Evolutionary conservation across 1,139 yeast genomes (phyloP).

Genomic region (Yamadazyma blattariae): DNA sequence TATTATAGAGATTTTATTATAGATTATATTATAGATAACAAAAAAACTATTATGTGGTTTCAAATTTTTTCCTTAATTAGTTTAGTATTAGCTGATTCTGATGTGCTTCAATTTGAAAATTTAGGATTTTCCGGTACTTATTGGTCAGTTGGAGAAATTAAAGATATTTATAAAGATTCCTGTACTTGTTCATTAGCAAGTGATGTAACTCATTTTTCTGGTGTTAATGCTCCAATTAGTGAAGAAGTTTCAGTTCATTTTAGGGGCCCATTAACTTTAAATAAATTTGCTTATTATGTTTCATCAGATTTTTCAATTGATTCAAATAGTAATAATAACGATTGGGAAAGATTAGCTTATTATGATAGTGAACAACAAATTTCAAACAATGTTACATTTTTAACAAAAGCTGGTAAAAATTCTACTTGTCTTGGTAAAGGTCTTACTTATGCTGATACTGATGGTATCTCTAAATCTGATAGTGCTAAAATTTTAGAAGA

Average conservation of each 20-base stretch:
- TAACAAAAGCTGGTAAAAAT: constrained; percentile 77
- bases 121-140: constrained; percentile 83
- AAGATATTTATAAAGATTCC: constrained; percentile 43
- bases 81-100: not conserved
- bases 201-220: constrained; percentile 55
- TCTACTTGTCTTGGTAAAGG: constrained; percentile 84
- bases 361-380: constrained; percentile 46
- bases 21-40: no score
- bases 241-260: constrained; percentile 91
- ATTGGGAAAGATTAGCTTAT: constrained; percentile 73
- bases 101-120: constrained; percentile 50
- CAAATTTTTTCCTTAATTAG: no score
- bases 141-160: constrained; percentile 63
- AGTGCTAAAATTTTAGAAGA: constrained; percentile 60
- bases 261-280: constrained; percentile 84
- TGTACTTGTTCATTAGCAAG: constrained; percentile 62
- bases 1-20: no score
- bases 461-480: constrained; percentile 67
- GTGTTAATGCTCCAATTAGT: constrained; percentile 76
- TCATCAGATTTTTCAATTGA: constrained; percentile 36
- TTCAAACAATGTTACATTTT: constrained; percentile 69
- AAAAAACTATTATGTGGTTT: no score
- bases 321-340: constrained; percentile 35
- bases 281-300: constrained; percentile 64
- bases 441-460: constrained; percentile 71